phyloP scores from a whole-genome alignment of 345 rosid species.

The Salix brachista region DNA sequence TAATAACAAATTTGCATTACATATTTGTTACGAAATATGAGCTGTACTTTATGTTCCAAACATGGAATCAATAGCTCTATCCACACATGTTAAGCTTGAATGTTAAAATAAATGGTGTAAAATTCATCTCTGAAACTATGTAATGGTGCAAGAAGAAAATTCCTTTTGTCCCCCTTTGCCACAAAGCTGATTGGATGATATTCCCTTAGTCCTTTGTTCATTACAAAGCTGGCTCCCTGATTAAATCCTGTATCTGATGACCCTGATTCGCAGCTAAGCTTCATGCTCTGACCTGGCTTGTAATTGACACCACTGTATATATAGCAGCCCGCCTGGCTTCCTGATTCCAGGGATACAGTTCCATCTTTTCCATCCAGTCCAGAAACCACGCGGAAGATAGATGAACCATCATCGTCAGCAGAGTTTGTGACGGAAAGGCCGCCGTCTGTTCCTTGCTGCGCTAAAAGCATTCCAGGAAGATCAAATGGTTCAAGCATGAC shows the following conservation, averaged over 20 bases:
- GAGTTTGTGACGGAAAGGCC: constrained; percentile 37
- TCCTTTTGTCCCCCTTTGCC: constrained; percentile 52
- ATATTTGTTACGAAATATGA: no score
- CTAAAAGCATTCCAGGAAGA: constrained; percentile 70
- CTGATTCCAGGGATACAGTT: constrained; percentile 57
- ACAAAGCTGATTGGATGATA: constrained; percentile 82
- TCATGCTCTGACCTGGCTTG: constrained; percentile 33
- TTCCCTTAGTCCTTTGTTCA: constrained; percentile 42
- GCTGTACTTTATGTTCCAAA: no score
- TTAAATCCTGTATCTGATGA: constrained; percentile 28
- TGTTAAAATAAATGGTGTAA: constrained; percentile 70
- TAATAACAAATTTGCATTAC: no score
- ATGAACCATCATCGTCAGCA: constrained; percentile 21
- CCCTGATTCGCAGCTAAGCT: constrained; percentile 45
- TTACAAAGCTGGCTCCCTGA: constrained; percentile 50
- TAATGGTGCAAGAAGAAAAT: constrained; percentile 70
- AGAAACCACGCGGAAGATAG: constrained; percentile 45
- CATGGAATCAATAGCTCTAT: neutral
- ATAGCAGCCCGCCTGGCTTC: constrained; percentile 50
- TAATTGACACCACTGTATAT: constrained; percentile 42
- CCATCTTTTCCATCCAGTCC: constrained; percentile 61
- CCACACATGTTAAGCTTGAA: constrained; percentile 28
- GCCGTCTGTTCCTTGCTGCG: constrained; percentile 31
- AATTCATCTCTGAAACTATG: constrained; percentile 72
- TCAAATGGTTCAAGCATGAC: constrained; percentile 73